Conservation (phyloP, 2,329 filamentous ascomycete genomes). For the Colletotrichum abscissum region DNA sequence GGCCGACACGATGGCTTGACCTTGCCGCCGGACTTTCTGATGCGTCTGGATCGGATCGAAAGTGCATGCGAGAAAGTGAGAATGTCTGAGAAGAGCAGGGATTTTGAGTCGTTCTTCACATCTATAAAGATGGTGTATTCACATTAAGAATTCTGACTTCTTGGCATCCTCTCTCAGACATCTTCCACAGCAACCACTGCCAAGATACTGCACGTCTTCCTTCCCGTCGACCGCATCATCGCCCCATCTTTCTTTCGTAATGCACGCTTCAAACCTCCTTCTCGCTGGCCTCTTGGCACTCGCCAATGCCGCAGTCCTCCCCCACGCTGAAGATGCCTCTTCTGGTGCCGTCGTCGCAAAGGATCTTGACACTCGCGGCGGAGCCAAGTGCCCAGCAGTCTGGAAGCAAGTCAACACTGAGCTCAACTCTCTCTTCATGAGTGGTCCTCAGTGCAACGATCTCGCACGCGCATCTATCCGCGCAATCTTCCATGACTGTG, state of each 20-base stretch:
- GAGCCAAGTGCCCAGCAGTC: constrained; percentile 33
- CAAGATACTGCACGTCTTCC: background rate
- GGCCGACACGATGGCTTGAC: background rate
- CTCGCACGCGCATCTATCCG: constrained; percentile 57
- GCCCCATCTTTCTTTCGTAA: background rate
- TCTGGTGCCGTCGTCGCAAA: background rate
- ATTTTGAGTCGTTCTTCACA: background rate
- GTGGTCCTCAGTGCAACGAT: constrained; percentile 48
- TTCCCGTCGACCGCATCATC: background rate
- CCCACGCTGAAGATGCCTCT: background rate
- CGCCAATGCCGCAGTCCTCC: background rate
- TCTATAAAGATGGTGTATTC: background rate
- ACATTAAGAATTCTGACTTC: background rate
- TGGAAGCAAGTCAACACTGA: constrained; percentile 53
- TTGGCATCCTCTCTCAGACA: background rate
- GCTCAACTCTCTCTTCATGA: constrained; percentile 48
- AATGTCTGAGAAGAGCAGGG: background rate
- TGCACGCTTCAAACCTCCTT: background rate
- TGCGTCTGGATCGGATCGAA: background rate
- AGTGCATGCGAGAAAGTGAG: background rate
- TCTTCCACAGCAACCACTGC: background rate
- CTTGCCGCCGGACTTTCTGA: background rate
- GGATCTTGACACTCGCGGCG: background rate
- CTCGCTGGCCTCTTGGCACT: constrained; percentile 5
- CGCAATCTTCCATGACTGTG: constrained; percentile 60